Evolutionary conservation across 202 grass and related monocot species (phyloP).

Genomic region (Panicum virgatum): DNA sequence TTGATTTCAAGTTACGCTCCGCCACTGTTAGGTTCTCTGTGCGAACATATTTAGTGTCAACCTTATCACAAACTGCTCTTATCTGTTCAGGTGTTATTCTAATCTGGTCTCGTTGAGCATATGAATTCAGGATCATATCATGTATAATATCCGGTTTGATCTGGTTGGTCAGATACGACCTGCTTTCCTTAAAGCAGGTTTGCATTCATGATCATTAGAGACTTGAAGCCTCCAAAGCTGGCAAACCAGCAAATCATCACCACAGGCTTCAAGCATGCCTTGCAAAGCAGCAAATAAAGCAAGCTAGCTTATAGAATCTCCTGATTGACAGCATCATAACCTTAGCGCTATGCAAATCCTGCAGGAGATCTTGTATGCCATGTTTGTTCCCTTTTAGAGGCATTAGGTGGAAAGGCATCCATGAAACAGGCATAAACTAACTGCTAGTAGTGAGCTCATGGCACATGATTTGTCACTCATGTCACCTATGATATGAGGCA

Average conservation of each 20-base stretch:
- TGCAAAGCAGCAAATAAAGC: conserved; percentile 32
- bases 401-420: conserved; percentile 39
- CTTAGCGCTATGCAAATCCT: conserved; percentile 37
- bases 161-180: conserved; percentile 30
- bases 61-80: conserved; percentile 36
- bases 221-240: conserved; percentile 25
- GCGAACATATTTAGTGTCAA: conserved; percentile 15
- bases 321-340: neutral
- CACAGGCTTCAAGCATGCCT: neutral
- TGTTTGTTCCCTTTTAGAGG: conserved; percentile 23
- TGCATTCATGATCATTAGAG: neutral
- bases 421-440: conserved; percentile 33
- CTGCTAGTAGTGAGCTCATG: conserved; percentile 16
- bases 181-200: conserved; percentile 32
- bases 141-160: conserved; percentile 25
- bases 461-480: conserved; percentile 27
- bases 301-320: conserved; percentile 25
- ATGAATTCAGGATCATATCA: conserved; percentile 29
- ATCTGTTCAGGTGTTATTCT: conserved; percentile 35
- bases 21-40: conserved; percentile 21
- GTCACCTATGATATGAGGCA: conserved; percentile 49
- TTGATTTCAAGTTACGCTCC: too few relatives aligned
- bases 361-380: conserved; percentile 36
- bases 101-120: conserved; percentile 21
- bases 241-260: conserved; percentile 3